Conservation (phyloP, 1,284 basidiomycete species). For the Apiotrichum akiyoshidainum region DNA sequence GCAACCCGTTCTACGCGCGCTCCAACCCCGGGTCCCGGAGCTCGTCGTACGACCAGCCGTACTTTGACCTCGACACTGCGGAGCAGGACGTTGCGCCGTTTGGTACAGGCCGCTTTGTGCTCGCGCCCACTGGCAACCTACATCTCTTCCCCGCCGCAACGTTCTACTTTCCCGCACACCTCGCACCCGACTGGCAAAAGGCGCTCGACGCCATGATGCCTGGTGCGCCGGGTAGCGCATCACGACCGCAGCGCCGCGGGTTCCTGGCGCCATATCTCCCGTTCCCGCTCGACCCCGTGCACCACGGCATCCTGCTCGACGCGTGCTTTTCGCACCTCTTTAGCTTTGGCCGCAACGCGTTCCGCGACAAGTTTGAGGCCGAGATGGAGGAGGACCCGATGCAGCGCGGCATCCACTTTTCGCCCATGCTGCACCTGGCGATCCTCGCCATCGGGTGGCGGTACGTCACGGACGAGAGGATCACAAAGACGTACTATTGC, state of each 20-base stretch:
- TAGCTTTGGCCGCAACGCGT: conserved; percentile 21
- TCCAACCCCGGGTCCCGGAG: not conserved
- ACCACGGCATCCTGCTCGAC: conserved; percentile 22
- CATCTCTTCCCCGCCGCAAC: conserved; percentile 27
- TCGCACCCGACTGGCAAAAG: conserved; percentile 24
- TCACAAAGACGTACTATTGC: conserved; percentile 21
- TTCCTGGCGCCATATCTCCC: conserved; percentile 29
- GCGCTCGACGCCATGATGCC: conserved; percentile 17
- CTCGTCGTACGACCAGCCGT: conserved; percentile 1
- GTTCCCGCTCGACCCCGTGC: conserved; percentile 21
- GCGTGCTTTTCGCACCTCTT: conserved; percentile 20
- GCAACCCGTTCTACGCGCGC: not conserved
- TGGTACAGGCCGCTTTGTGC: conserved; percentile 22
- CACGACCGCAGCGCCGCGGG: conserved; percentile 11
- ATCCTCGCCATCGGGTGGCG: conserved; percentile 25
- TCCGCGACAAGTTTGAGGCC: conserved; percentile 20
- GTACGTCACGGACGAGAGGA: conserved; percentile 14
- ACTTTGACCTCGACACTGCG: not conserved
- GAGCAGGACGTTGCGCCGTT: conserved; percentile 16
- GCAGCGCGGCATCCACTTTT: conserved; percentile 19
- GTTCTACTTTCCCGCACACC: conserved; percentile 26
- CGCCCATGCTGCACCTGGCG: conserved; percentile 22
- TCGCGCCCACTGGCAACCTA: conserved; percentile 23
- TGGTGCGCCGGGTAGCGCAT: not conserved
- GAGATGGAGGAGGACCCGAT: conserved; percentile 23